Evolutionary conservation across 1,139 yeast genomes (phyloP).

Genomic region (Taphrina confusa): DNA sequence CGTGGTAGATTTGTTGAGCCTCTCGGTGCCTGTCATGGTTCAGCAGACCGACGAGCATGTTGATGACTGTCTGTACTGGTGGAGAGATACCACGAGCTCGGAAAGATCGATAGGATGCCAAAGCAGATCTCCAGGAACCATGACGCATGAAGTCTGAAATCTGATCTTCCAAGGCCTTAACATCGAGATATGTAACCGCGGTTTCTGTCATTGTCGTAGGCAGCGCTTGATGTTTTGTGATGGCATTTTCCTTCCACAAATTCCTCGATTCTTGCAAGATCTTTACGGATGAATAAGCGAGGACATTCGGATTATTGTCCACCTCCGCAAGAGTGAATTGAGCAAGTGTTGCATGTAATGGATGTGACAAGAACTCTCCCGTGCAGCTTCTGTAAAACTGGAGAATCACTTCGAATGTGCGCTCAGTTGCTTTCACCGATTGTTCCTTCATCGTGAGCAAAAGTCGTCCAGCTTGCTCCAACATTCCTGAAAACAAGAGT

Average conservation of each 20-base stretch:
- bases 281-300: background rate
- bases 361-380: background rate
- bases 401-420: slow-evolving; percentile 3
- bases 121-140: slow-evolving; percentile 3
- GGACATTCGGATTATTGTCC: background rate
- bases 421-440: background rate
- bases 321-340: background rate
- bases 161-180: background rate
- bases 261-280: background rate
- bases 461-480: background rate
- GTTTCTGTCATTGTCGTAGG: too few relatives aligned
- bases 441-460: background rate
- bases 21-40: background rate
- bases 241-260: background rate
- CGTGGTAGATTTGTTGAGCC: slow-evolving; percentile 7
- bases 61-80: slow-evolving; percentile 2
- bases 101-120: background rate
- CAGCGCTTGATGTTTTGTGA: background rate
- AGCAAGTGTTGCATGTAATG: background rate
- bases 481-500: background rate
- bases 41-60: slow-evolving; percentile 8
- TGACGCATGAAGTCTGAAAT: background rate
- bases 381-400: slow-evolving; percentile 9
- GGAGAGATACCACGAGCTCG: slow-evolving; percentile 3
- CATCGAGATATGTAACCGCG: too few relatives aligned